Conservation (phyloP, 305 asterid genomes). For the Ilex paraguariensis region DNA sequence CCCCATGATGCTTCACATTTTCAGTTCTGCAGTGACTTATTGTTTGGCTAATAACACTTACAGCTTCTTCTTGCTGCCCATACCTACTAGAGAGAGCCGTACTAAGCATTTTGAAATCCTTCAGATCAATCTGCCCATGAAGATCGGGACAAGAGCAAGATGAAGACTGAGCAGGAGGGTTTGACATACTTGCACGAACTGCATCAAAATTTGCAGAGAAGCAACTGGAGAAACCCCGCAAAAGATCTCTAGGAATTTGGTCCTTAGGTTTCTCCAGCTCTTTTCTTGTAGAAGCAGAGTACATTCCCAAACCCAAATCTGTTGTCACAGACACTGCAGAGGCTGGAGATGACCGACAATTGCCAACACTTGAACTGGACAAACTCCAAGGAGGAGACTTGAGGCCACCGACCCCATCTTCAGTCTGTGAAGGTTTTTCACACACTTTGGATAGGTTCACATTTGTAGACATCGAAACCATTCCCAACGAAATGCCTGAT, state of each 20-base stretch:
- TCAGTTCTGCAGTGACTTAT: constrained; percentile 30
- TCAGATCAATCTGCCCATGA: constrained; percentile 19
- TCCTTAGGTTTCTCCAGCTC: constrained; percentile 22
- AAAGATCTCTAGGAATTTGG: constrained; percentile 7
- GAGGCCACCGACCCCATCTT: constrained; percentile 16
- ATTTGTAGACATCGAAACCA: constrained; percentile 23
- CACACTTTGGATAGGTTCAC: constrained; percentile 21
- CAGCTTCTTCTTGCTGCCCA: constrained; percentile 64
- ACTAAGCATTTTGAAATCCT: constrained; percentile 50
- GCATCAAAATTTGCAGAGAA: constrained; percentile 13
- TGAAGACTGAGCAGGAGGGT: constrained; percentile 17
- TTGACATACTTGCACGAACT: constrained; percentile 12
- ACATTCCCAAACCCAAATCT: constrained; percentile 45
- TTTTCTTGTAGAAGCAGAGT: constrained; percentile 23
- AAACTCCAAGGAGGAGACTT: constrained; percentile 21
- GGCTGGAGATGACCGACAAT: constrained; percentile 41
- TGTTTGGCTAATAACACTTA: constrained; percentile 37
- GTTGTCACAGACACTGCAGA: constrained; percentile 57
- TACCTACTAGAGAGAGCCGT: constrained; percentile 45
- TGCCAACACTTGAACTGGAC: constrained; percentile 21
- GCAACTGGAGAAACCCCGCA: constrained; percentile 18
- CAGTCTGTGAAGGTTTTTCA: constrained; percentile 21
- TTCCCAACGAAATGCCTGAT: constrained; percentile 24
- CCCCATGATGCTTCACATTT: constrained; percentile 18
- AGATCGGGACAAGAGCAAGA: constrained; percentile 18